These are phyloP conservation scores for Syncephalastrum contaminatum DNA, from an alignment of 371 early-diverging fungal species.

Conservation along the genomic window DNA sequence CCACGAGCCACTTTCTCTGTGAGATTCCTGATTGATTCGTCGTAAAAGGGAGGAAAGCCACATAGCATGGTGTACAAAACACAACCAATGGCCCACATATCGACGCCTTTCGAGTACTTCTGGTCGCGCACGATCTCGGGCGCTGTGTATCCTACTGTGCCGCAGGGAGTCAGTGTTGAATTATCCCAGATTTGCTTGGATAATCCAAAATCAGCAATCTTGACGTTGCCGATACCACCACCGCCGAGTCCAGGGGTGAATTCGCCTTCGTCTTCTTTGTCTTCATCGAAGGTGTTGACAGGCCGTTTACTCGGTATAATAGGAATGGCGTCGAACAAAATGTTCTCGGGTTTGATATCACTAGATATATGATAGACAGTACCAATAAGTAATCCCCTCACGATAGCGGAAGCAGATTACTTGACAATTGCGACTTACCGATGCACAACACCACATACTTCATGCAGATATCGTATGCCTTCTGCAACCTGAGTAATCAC, in stretches of 20 bases:
- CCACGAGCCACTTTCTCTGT: constrained; percentile 65
- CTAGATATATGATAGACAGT: constrained; percentile 53
- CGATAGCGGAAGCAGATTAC: not conserved
- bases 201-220: constrained; percentile 74
- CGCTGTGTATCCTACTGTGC: constrained; percentile 80
- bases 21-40: constrained; percentile 60
- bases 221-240: constrained; percentile 68
- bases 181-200: constrained; percentile 72
- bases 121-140: constrained; percentile 76
- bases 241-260: constrained; percentile 60
- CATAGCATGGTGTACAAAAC: constrained; percentile 77
- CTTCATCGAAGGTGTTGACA: constrained; percentile 19
- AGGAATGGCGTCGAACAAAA: constrained; percentile 66
- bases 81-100: constrained; percentile 85
- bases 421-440: constrained; percentile 43
- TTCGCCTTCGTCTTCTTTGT: constrained; percentile 57
- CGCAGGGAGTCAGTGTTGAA: constrained; percentile 74
- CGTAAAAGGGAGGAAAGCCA: constrained; percentile 80
- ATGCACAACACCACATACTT: constrained; percentile 85
- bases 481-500: constrained; percentile 89
- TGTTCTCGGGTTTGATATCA: constrained; percentile 91
- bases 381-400: constrained; percentile 27
- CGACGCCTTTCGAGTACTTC: constrained; percentile 68
- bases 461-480: constrained; percentile 89
- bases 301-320: constrained; percentile 27